A percentile compares a stretch with the other conserved stretches of the same genome.
These are phyloP conservation scores for Colletotrichum eremochloae DNA, from an alignment of 2,329 filamentous ascomycete genomes.

Conservation along the genomic window DNA sequence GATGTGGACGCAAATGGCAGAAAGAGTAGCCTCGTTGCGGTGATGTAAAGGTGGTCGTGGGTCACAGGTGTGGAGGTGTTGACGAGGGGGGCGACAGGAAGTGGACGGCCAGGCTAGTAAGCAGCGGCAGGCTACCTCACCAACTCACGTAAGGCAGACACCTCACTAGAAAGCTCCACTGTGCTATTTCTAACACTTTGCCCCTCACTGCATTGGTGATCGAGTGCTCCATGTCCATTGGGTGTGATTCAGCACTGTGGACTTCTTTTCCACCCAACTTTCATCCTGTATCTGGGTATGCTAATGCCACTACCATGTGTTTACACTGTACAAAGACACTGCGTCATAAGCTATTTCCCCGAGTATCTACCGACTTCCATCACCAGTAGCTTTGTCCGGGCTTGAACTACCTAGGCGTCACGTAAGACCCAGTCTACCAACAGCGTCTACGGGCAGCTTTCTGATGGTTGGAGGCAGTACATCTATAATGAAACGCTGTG, in stretches of 20 bases:
- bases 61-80: conserved; percentile 30
- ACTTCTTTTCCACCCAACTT: accelerated
- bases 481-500: too few relatives aligned
- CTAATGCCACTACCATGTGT: accelerated
- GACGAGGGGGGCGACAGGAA: conserved; percentile 34
- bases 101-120: conserved; percentile 13
- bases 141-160: conserved; percentile 20
- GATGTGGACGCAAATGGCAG: conserved; percentile 27
- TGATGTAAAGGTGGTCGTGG: conserved; percentile 39
- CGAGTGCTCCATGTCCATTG: neutral
- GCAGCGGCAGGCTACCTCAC: conserved; percentile 17
- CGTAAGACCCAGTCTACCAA: too few relatives aligned
- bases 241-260: neutral
- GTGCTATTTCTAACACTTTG: conserved; percentile 22
- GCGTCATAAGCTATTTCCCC: conserved; percentile 21
- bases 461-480: neutral
- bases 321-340: conserved; percentile 3
- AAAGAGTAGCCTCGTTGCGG: conserved; percentile 33
- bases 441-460: neutral
- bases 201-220: conserved; percentile 17
- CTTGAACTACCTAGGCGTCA: neutral
- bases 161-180: conserved; percentile 10
- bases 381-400: neutral
- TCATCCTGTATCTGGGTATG: neutral
- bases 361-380: conserved; percentile 40